Base-by-base conservation (phyloP, 345 rosid species). In the Gossypium australe region DNA sequence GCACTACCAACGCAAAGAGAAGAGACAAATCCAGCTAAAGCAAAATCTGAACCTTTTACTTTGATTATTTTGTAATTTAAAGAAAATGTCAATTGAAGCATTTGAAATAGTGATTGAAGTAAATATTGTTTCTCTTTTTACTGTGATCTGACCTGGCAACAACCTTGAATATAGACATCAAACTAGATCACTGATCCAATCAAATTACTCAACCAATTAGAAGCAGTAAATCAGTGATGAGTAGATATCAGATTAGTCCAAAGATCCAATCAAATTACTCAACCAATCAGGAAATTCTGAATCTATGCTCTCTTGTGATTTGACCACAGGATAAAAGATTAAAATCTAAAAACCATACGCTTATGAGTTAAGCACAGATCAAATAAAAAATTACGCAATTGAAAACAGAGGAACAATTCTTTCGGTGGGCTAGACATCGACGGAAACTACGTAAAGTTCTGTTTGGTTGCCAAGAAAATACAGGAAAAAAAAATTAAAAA, bases 391-490 rank as follows among this genome's bases (percentile, higher is more conserved):
- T 9, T 6, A 12, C 18, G 12, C 71, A 45, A 45, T 66, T 44
- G 9, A 4, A 66, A 66, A 11, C 17, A 24, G 25, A 44, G n/a
- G 20, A 66, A 22, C 2, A 24, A 7, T 67, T 20, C 38, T 24
- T 14, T 60, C 17, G 4, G 27, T 60, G 62, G 67, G 13, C 59
- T 20, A 55, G 43, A 70, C 55, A 52, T 38, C 16, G 47, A 6
- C 24, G 70, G 27, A 29, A 65, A 65, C 41, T 3, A 62, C 22
- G 4, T 11, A 13, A 45, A 27, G 41, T 44, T 45, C 78, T 48
- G 83, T 48, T 82, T 67, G 77, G 41, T 69, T 25, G 51, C 65
- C 75, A 16, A 77, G 68, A 78, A 76, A 78, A 44, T 53, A 10
- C 25, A 7, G 17, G 71, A 62, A 61, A 73, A 13, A 11, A 0